Conservation (phyloP, 208 protist genomes). For the Crithidia sp. region DNA sequence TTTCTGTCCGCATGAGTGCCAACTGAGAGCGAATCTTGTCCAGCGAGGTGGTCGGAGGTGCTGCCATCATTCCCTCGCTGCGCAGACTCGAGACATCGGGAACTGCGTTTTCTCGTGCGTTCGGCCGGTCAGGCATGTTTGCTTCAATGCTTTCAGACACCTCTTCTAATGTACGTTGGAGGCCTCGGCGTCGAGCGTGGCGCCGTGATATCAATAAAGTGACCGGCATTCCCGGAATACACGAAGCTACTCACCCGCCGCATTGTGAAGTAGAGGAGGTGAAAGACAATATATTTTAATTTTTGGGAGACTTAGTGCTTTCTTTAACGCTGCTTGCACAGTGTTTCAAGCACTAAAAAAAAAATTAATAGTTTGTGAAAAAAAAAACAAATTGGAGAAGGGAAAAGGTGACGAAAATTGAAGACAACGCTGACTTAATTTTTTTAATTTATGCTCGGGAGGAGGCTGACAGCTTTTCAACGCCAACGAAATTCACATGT, state of each 20-base stretch:
- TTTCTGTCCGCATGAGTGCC: slow-evolving; percentile 25
- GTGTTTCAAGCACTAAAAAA: not conserved
- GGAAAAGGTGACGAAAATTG: too few relatives aligned
- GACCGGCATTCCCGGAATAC: not conserved
- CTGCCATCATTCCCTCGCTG: slow-evolving; percentile 40
- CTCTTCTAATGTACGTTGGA: not conserved
- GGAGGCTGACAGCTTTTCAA: too few relatives aligned
- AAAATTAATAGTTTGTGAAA: not conserved
- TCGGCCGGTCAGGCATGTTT: too few relatives aligned
- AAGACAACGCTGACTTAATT: too few relatives aligned
- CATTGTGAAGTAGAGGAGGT: slow-evolving; percentile 1
- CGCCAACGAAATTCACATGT: too few relatives aligned
- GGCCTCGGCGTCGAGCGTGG: slow-evolving; percentile 27
- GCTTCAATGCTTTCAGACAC: too few relatives aligned
- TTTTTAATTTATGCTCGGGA: too few relatives aligned
- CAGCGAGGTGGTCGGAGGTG: slow-evolving; percentile 58
- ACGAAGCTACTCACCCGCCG: not conserved
- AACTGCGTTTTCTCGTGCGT: not conserved
- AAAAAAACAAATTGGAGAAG: too few relatives aligned
- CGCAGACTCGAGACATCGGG: slow-evolving; percentile 29
- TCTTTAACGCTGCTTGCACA: too few relatives aligned
- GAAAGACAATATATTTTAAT: not conserved
- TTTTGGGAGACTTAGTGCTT: too few relatives aligned
- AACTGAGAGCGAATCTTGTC: slow-evolving; percentile 71
- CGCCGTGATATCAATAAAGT: not conserved